Evolutionary conservation across 768 basidiomycete species (phyloP).

Genomic region (Termitomyces sp.): DNA sequence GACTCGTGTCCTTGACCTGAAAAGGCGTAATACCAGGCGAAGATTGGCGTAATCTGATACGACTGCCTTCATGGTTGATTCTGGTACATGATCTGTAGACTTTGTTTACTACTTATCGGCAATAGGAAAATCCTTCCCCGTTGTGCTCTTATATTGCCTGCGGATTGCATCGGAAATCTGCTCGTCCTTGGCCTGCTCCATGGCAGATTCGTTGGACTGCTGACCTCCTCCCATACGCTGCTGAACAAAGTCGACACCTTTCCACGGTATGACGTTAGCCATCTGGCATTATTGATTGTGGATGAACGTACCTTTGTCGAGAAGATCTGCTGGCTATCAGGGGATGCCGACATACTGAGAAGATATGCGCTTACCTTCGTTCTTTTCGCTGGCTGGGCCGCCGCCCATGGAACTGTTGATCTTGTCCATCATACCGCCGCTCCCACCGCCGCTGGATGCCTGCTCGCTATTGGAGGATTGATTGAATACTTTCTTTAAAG

Average conservation of each 20-base stretch:
- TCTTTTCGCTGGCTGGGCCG: not conserved
- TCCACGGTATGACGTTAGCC: not conserved
- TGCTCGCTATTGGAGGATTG: not conserved
- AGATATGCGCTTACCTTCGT: not conserved
- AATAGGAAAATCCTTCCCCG: slow-evolving; percentile 31
- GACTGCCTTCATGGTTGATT: not conserved
- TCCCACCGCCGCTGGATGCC: not conserved
- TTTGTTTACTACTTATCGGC: slow-evolving; percentile 19
- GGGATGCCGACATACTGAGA: too few relatives aligned
- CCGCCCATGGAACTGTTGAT: not conserved
- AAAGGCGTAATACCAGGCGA: too few relatives aligned
- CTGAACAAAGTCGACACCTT: slow-evolving; percentile 36
- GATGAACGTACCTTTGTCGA: not conserved
- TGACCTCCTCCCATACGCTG: slow-evolving; percentile 28
- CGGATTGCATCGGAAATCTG: slow-evolving; percentile 35
- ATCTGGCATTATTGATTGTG: not conserved
- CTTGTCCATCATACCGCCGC: not conserved
- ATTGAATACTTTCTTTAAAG: not conserved
- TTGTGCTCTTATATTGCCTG: slow-evolving; percentile 24
- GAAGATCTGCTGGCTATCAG: not conserved
- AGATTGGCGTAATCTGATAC: too few relatives aligned
- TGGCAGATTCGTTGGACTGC: slow-evolving; percentile 36
- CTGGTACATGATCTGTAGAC: not conserved
- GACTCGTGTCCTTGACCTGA: too few relatives aligned
- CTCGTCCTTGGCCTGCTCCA: slow-evolving; percentile 38